Base-by-base conservation (phyloP, 495 filamentous ascomycete species). In the Parathielavia appendiculata region DNA sequence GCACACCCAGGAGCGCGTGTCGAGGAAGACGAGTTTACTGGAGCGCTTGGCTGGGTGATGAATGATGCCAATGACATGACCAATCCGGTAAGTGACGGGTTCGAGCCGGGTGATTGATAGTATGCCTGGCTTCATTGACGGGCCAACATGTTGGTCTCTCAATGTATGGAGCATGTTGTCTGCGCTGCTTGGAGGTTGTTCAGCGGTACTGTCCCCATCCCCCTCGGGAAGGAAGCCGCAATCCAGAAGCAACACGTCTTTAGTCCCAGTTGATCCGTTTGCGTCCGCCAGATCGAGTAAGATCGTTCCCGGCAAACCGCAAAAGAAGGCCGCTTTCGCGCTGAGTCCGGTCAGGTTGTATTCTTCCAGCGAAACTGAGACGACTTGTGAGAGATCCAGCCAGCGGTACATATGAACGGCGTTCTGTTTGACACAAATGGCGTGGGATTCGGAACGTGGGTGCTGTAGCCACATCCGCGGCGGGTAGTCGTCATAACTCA, bases 1-100 rank as follows among this genome's bases (percentile, higher is more conserved):
- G 26, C 47, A 50, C 12, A 50, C 26, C 47, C 47, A 50, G 16
- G 47, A 50, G 32, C 47, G 47, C 4, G 0, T 20, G 32, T 50
- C 32, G 47, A 50, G 47, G 47, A 50, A 50, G 47, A 50, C 47
- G 14, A 50, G 23, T 14, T 19, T 50, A 23, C 47, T 34, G 26
- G 26, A 30, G 26, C 2, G 26, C 26, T 23, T 50, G 26, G 47
- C 26, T 3, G 32, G 9, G 23, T n/a, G 47, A 8, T 45, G 41
- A 10, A 12, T 5, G 26, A 50, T n/a, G 26, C 47, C 47, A 19
- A 50, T 23, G 32, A 50, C 47, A 19, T 50, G 47, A 5, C 10
- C 47, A 12, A 50, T 35, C 4, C 26, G 23, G 6, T 9, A 1
- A 23, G 5, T 17, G 26, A 34, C 14, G 47, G 8, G 34, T 1